Conservation (phyloP, 345 rosid species). For the Camelina hispida region DNA sequence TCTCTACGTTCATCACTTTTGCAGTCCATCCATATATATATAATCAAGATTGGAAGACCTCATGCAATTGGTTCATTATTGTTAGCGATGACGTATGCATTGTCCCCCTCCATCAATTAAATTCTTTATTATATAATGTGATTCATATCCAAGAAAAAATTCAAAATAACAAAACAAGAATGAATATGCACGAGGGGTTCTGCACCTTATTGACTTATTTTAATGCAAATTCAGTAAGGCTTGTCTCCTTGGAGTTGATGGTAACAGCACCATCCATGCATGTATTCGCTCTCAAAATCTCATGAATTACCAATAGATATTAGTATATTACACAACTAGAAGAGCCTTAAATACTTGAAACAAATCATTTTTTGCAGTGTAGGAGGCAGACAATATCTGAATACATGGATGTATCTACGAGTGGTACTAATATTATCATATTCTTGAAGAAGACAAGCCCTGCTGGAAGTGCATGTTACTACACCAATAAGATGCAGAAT, state of each 20-base stretch:
- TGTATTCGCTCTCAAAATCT: conserved; percentile 30
- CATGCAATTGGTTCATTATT: not conserved
- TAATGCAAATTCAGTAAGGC: conserved; percentile 19
- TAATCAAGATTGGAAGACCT: not conserved
- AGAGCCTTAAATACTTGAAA: conserved; percentile 2
- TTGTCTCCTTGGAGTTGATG: conserved; percentile 29
- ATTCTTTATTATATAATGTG: not conserved
- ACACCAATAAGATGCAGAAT: not conserved
- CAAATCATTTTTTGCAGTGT: conserved; percentile 20
- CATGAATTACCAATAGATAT: conserved; percentile 12
- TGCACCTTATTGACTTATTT: conserved; percentile 6
- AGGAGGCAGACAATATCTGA: not conserved
- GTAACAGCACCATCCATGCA: conserved; percentile 35
- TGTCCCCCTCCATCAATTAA: not conserved
- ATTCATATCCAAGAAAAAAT: not conserved
- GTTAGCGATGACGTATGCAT: not conserved
- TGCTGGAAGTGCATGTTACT: not conserved
- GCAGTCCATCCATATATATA: too few relatives aligned
- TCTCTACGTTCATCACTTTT: not conserved
- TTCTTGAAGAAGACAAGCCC: conserved; percentile 14
- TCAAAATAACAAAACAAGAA: not conserved
- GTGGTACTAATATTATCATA: conserved; percentile 22
- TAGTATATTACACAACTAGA: conserved; percentile 25
- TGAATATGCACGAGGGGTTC: conserved; percentile 14
- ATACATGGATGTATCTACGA: conserved; percentile 23